These are phyloP conservation scores for Gorgonomyces haynaldii DNA, from an alignment of 192 early-diverging fungal species.

Conservation along the genomic window DNA sequence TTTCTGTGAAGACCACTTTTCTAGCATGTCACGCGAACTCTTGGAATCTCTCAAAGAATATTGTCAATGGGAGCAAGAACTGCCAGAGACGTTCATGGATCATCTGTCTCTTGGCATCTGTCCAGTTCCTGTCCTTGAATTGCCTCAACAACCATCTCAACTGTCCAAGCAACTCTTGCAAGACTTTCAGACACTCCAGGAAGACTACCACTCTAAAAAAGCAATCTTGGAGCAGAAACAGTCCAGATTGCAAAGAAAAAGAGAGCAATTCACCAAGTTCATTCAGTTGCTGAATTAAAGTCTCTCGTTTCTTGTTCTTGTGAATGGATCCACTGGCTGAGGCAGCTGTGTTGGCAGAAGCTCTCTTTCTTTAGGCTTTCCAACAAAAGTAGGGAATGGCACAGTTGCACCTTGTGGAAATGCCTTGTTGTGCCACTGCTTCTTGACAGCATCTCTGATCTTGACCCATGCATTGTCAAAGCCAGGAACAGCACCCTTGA, in stretches of 20 bases:
- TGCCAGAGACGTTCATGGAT: too few relatives aligned
- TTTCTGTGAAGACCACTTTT: too few relatives aligned
- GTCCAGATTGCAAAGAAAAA: not conserved
- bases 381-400: conserved; percentile 41
- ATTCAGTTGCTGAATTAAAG: not conserved
- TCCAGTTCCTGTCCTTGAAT: too few relatives aligned
- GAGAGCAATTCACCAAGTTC: not conserved
- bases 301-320: conserved; percentile 9
- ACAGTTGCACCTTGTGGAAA: conserved; percentile 29
- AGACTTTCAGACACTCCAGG: too few relatives aligned
- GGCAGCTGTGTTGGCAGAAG: conserved; percentile 10
- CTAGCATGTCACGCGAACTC: too few relatives aligned
- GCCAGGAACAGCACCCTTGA: conserved; percentile 87
- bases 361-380: conserved; percentile 23
- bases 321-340: conserved; percentile 6
- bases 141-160: too few relatives aligned
- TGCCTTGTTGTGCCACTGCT: conserved; percentile 25
- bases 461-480: conserved; percentile 72
- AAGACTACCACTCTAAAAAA: too few relatives aligned
- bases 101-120: too few relatives aligned
- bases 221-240: too few relatives aligned
- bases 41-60: too few relatives aligned
- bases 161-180: too few relatives aligned
- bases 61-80: too few relatives aligned
- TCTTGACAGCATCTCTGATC: conserved; percentile 77